Percentiles rank a stretch among this genome's conserved stretches.
Evolutionary conservation across 345 rosid genomes (phyloP).

Genomic region (Geranium rotundifolium): DNA sequence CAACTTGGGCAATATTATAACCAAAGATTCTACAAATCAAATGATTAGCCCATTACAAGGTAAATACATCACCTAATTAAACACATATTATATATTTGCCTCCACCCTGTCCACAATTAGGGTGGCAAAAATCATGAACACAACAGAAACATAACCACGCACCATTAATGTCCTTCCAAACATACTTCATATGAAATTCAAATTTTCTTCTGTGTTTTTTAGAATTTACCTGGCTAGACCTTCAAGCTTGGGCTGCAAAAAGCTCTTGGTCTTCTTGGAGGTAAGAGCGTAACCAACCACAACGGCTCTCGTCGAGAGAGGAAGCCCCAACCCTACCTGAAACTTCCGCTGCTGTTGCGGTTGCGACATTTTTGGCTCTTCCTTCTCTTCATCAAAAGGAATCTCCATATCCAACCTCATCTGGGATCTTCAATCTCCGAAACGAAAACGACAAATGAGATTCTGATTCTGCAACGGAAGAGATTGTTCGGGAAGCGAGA

Average conservation of each 20-base stretch:
- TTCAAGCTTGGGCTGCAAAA: slow-evolving; percentile 61
- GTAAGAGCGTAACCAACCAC: slow-evolving; percentile 83
- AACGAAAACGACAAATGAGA: background rate
- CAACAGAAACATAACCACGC: background rate
- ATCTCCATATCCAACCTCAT: background rate
- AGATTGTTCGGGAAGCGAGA: too few relatives aligned
- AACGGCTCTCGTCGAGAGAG: slow-evolving; percentile 25
- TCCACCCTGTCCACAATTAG: too few relatives aligned
- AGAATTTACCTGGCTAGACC: slow-evolving; percentile 53
- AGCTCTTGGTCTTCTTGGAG: slow-evolving; percentile 70
- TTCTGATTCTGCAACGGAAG: background rate
- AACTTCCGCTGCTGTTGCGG: background rate
- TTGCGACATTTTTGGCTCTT: background rate
- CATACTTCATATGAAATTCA: background rate
- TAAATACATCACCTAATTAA: background rate
- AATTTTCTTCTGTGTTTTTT: background rate
- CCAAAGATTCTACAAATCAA: background rate
- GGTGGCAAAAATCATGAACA: too few relatives aligned
- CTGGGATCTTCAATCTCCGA: too few relatives aligned
- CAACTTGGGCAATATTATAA: background rate
- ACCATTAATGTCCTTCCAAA: background rate
- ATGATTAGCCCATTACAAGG: background rate
- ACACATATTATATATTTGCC: background rate
- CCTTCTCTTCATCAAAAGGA: background rate
- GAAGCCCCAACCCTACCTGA: slow-evolving; percentile 13